Conservation (phyloP, 192 early-diverging fungal genomes). For the Mortierella hygrophila region DNA sequence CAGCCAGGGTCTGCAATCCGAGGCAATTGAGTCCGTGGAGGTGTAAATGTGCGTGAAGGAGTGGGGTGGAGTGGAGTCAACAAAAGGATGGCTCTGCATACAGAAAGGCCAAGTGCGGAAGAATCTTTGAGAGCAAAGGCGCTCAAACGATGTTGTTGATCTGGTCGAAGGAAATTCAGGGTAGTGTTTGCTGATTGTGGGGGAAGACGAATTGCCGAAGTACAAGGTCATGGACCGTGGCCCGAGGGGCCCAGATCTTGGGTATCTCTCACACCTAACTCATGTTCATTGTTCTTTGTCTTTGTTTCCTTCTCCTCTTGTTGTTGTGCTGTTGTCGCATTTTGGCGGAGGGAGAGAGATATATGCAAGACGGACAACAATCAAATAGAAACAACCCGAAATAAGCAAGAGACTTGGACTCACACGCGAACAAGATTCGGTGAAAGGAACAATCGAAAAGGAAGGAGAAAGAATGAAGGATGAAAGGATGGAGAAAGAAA, state of each 20-base stretch:
- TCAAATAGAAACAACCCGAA: neutral
- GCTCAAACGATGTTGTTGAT: neutral
- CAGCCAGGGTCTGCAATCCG: neutral
- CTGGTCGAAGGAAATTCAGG: neutral
- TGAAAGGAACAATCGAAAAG: neutral
- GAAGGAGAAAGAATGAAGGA: neutral
- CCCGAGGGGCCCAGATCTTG: neutral
- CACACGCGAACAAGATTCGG: neutral
- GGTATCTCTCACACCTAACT: neutral
- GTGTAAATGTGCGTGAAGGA: neutral
- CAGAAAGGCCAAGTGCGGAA: neutral
- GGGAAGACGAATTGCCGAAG: conserved; percentile 1
- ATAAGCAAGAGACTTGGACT: neutral
- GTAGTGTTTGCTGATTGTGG: conserved; percentile 1
- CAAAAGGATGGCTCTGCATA: neutral
- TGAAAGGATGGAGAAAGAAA: neutral
- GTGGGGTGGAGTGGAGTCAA: neutral
- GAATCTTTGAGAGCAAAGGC: neutral
- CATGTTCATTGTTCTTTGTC: neutral
- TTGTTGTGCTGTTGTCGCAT: neutral
- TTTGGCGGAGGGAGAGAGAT: neutral
- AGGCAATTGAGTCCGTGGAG: neutral
- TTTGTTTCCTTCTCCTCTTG: neutral
- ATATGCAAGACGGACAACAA: neutral
- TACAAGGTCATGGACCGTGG: neutral